These are phyloP conservation scores for Aquilaria malaccensis DNA, from an alignment of 345 rosid species.

Conservation along the genomic window DNA sequence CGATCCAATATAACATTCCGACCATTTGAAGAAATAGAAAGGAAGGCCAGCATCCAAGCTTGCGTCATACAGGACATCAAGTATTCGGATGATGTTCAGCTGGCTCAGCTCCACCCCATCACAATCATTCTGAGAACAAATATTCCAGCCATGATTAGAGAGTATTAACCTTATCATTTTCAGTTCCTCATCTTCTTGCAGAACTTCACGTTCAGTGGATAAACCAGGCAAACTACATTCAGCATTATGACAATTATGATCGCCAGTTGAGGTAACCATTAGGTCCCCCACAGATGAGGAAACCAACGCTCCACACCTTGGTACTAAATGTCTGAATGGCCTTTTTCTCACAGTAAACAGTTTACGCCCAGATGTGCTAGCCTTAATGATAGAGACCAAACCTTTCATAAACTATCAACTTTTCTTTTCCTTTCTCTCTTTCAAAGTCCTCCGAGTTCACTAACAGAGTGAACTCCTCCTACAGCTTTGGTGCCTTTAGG, in stretches of 20 bases:
- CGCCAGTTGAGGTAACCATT: neutral
- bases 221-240: neutral
- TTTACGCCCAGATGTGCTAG: neutral
- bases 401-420: no score
- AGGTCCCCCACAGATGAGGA: conserved; percentile 1
- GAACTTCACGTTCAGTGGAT: neutral
- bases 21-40: conserved; percentile 37
- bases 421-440: neutral
- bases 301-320: neutral
- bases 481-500: no score
- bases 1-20: conserved; percentile 25
- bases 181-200: conserved; percentile 7
- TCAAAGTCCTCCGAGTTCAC: neutral
- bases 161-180: conserved; percentile 9
- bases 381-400: no score
- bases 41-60: conserved; percentile 36
- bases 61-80: conserved; percentile 29
- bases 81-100: conserved; percentile 17
- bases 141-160: conserved; percentile 22
- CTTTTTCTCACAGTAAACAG: neutral
- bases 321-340: neutral
- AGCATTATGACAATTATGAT: neutral
- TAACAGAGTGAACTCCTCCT: no score
- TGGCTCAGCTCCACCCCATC: conserved; percentile 19
- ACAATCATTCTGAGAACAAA: conserved; percentile 11